Evolutionary conservation across 495 filamentous ascomycete species (phyloP).

Genomic region (Neurospora discreta): DNA sequence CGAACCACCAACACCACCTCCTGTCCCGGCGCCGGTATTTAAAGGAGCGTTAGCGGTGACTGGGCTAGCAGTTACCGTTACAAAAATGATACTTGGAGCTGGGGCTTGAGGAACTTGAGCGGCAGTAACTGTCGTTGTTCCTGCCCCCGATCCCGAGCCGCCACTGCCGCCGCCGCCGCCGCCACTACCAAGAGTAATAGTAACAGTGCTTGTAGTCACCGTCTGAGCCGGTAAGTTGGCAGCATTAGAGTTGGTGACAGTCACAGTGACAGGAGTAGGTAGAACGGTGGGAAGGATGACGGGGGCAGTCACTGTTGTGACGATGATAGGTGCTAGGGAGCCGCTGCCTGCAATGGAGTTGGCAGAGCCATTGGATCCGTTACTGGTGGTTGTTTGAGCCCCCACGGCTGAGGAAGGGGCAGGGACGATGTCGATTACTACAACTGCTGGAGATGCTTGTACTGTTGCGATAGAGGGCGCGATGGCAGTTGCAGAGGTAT

Average conservation of each 20-base stretch:
- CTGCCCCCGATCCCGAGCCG: neutral
- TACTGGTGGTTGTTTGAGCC: neutral
- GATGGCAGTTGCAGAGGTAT: neutral
- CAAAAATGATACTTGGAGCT: neutral
- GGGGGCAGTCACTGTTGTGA: neutral
- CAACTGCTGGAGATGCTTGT: neutral
- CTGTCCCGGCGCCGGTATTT: neutral
- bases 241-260: neutral
- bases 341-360: neutral
- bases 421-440: neutral
- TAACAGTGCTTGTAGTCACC: neutral
- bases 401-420: neutral
- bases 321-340: neutral
- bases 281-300: neutral
- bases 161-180: neutral
- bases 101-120: neutral
- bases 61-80: neutral
- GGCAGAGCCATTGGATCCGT: neutral
- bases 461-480: neutral
- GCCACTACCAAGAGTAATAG: neutral
- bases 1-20: neutral
- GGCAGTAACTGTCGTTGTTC: neutral
- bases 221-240: neutral
- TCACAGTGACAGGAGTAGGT: neutral
- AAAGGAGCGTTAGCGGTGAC: neutral